These are phyloP conservation scores for Ascochyta lentis DNA, from an alignment of 2,329 filamentous ascomycete species.

Conservation along the genomic window DNA sequence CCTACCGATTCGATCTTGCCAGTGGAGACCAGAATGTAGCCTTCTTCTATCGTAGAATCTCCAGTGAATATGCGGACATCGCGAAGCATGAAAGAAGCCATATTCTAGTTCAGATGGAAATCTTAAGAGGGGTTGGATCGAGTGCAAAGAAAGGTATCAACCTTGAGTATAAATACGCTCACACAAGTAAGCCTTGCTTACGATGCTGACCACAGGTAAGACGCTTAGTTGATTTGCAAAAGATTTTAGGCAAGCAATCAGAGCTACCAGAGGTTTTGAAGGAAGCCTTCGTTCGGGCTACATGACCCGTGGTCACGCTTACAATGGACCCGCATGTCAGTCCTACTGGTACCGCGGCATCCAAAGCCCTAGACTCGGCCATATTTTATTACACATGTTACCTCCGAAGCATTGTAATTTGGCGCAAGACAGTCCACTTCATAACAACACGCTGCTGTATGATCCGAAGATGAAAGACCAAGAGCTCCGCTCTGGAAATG, in stretches of 20 bases:
- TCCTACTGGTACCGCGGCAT: not conserved
- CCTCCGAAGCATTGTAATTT: too few species aligned
- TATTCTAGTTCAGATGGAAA: conserved; percentile 2
- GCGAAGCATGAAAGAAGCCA: conserved; percentile 50
- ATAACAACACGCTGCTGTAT: too few species aligned
- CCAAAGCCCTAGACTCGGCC: too few species aligned
- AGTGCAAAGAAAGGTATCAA: too few species aligned
- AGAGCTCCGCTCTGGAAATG: not conserved
- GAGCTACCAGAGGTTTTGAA: too few species aligned
- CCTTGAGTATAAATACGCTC: too few species aligned
- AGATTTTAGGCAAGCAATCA: not conserved
- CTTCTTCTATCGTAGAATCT: conserved; percentile 49
- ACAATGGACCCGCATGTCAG: not conserved
- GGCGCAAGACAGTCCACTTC: not conserved
- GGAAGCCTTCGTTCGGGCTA: not conserved
- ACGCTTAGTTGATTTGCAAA: not conserved
- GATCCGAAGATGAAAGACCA: not conserved
- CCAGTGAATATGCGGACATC: conserved; percentile 58
- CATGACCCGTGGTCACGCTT: not conserved
- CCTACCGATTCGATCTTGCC: conserved; percentile 51
- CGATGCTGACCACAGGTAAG: not conserved
- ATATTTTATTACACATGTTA: too few species aligned
- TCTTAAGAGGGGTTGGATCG: not conserved
- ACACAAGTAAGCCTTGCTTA: not conserved
- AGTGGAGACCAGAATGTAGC: conserved; percentile 51